Percentiles rank a stretch among this genome's conserved stretches.
Evolutionary conservation across 2,329 filamentous ascomycete species (phyloP).

Genomic region (Aplosporella prunicola): DNA sequence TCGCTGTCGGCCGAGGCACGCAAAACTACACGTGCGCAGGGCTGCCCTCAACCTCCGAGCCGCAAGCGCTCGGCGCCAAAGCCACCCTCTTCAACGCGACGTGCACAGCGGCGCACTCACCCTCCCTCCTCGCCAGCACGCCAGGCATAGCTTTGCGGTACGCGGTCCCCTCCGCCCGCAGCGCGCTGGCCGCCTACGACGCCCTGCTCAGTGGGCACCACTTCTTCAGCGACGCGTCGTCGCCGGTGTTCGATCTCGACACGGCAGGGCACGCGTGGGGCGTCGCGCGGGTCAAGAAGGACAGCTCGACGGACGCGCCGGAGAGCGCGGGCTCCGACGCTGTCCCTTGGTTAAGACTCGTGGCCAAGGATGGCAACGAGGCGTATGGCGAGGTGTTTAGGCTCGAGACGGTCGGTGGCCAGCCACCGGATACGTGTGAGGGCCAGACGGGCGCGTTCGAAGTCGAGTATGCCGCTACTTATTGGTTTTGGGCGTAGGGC

Average conservation of each 20-base stretch:
- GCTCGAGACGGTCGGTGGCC: conserved; percentile 73
- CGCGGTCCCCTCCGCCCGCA: conserved; percentile 40
- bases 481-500: conserved; percentile 47
- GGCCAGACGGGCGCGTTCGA: conserved; percentile 55
- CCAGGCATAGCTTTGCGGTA: conserved; percentile 61
- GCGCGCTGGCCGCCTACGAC: conserved; percentile 44
- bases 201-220: conserved; percentile 64
- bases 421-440: conserved; percentile 61
- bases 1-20: conserved; percentile 78
- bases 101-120: conserved; percentile 63
- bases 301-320: conserved; percentile 54
- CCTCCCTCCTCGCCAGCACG: conserved; percentile 55
- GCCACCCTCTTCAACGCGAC: conserved; percentile 83
- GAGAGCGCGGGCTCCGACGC: conserved; percentile 36
- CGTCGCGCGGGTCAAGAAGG: conserved; percentile 56
- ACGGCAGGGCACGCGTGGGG: conserved; percentile 43
- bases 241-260: conserved; percentile 73
- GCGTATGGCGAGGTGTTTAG: conserved; percentile 71
- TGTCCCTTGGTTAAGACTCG: conserved; percentile 69
- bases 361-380: conserved; percentile 33
- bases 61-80: conserved; percentile 60
- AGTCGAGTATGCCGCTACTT: conserved; percentile 76
- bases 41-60: conserved; percentile 48
- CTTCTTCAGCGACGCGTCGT: conserved; percentile 63
- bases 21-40: conserved; percentile 85